Evolutionary conservation across 441 rosid species (phyloP).

Genomic region (Syzygium syzygioides): DNA sequence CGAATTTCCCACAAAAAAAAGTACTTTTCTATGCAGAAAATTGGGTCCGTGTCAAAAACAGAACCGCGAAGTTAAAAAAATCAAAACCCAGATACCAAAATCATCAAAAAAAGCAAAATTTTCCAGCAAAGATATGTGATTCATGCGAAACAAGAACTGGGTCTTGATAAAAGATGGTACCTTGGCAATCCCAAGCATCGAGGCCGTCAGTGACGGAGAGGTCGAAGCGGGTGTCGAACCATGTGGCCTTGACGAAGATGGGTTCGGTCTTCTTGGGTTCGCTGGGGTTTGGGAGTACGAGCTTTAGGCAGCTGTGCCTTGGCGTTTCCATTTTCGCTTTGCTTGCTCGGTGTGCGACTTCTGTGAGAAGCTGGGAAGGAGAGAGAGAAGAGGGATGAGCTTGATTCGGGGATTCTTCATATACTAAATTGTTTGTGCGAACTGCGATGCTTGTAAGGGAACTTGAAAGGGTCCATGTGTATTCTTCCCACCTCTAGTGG

Average conservation of each 20-base stretch:
- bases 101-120: neutral
- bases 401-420: neutral
- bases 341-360: neutral
- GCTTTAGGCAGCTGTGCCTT: slow-evolving; percentile 73
- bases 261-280: slow-evolving; percentile 22
- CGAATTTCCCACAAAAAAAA: neutral
- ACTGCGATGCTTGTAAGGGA: neutral
- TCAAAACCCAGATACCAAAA: neutral
- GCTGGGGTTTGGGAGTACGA: slow-evolving; percentile 18
- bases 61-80: neutral
- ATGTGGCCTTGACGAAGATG: slow-evolving; percentile 68
- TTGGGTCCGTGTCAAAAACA: neutral
- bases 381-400: neutral
- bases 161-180: slow-evolving; percentile 9
- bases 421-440: neutral
- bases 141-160: neutral
- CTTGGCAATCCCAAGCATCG: slow-evolving; percentile 66
- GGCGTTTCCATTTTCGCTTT: slow-evolving; percentile 24
- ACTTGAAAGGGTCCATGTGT: neutral
- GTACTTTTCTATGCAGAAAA: neutral
- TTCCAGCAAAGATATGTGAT: neutral
- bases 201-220: slow-evolving; percentile 78
- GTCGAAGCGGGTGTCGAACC: slow-evolving; percentile 53
- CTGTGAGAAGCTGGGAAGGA: neutral
- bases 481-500: neutral